Evolutionary conservation across 2,329 filamentous ascomycete species (phyloP), one percentile per base, ranked within the genome.

Genomic region (Colletotrichum lini): DNA sequence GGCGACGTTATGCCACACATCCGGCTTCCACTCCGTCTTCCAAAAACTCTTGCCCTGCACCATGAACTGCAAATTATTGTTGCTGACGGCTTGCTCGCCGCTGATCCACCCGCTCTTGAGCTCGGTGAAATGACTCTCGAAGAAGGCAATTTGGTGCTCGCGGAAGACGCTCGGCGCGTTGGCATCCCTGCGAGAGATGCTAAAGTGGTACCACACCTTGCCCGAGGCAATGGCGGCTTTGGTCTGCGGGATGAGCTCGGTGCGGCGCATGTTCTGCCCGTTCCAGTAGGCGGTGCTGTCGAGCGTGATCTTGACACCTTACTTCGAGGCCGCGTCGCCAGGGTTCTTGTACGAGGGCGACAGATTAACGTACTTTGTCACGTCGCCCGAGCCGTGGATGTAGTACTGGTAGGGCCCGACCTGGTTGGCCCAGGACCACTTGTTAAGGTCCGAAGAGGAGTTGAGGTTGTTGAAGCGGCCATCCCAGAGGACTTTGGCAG

Each of bases 381-480:
- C 85, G 0, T 82, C 62, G 10, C 84, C 86, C 6, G 83, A 82
- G 45, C 92, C 92, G 82, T 94, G 92, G 78, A 93, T 93, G 82
- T 93, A 94, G 84, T 92, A 94, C 80, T 94, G 92, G 81, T 92
- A 94, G 0, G 90, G 88, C 15, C 90, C 90, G 76, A 92, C 89
- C 80, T 92, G 88, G 79, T 90, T 92, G 16, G 85, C 85, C 89
- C 89, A 93, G 2, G 87, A 90, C 91, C 91, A 92, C 47, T 86
- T 85, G 75, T 85, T 83, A 35, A 92, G 84, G 78, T 91, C 89
- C 2, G 83, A 75, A 40, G 84, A 84, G 13, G 86, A 83, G n/a
- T 82, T 80, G 73, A 90, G 81, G 69, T 89, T 86, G 79, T 92
- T 92, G 83, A 92, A 90, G 65, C 90, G 87, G 42, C 90, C 90